A percentile compares a stretch with the other conserved stretches of the same genome.
These are phyloP conservation scores for Populus alba DNA, from an alignment of 345 rosid genomes.

Conservation along the genomic window DNA sequence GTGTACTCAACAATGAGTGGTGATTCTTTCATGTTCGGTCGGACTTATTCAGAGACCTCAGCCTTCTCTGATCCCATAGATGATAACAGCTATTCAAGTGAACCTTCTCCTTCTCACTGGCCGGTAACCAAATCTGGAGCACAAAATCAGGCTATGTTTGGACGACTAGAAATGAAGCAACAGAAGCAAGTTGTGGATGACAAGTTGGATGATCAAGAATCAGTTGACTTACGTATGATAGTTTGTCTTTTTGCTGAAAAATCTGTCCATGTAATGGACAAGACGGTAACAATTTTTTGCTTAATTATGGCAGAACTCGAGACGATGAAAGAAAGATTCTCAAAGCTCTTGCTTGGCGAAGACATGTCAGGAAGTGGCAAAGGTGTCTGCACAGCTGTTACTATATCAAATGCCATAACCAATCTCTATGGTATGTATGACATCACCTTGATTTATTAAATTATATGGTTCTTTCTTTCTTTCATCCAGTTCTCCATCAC, in stretches of 20 bases:
- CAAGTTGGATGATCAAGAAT: slow-evolving; percentile 45
- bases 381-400: slow-evolving; percentile 86
- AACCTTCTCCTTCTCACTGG: slow-evolving; percentile 64
- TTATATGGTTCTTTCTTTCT: not conserved
- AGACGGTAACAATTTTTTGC: not conserved
- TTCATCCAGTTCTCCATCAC: not conserved
- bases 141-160: slow-evolving; percentile 18
- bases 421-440: slow-evolving; percentile 81
- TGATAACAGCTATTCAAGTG: slow-evolving; percentile 52
- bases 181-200: slow-evolving; percentile 25
- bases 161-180: slow-evolving; percentile 36
- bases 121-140: slow-evolving; percentile 35
- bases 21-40: slow-evolving; percentile 49
- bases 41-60: slow-evolving; percentile 68
- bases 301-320: slow-evolving; percentile 52
- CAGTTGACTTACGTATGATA: slow-evolving; percentile 19
- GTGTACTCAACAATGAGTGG: slow-evolving; percentile 49
- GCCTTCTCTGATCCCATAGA: slow-evolving; percentile 59
- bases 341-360: slow-evolving; percentile 89
- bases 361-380: slow-evolving; percentile 97
- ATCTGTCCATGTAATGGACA: not conserved
- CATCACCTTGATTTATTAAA: too few species aligned
- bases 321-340: slow-evolving; percentile 84
- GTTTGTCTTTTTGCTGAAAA: not conserved
- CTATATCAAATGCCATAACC: slow-evolving; percentile 89